phyloP scores from a whole-genome alignment of 176 grass and related monocot species.

The Bothriochloa decipiens region DNA sequence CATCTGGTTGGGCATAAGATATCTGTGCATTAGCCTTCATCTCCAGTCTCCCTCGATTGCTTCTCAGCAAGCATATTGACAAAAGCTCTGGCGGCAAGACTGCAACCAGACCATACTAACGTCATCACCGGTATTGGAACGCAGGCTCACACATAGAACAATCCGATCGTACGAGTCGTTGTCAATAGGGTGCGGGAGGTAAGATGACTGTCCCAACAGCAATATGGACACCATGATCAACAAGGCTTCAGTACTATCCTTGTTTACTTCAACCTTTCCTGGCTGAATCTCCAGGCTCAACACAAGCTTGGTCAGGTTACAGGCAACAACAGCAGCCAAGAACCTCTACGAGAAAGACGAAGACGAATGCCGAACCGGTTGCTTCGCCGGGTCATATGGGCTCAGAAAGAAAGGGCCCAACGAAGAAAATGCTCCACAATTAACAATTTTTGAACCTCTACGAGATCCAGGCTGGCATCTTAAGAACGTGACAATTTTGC shows the following conservation, averaged over 20 bases:
- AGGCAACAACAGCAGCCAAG: conserved; percentile 47
- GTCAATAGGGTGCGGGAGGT: conserved; percentile 64
- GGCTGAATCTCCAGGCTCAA: conserved; percentile 70
- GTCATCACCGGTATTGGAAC: conserved; percentile 70
- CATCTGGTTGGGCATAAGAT: conserved; percentile 75
- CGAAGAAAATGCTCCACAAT: too few species aligned
- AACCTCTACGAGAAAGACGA: too few species aligned
- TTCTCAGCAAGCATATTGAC: conserved; percentile 78
- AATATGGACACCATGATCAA: conserved; percentile 66
- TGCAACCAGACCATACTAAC: conserved; percentile 68
- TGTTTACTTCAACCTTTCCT: conserved; percentile 62
- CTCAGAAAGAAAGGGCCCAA: too few species aligned
- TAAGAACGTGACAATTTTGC: too few species aligned
- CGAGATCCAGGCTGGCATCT: too few species aligned
- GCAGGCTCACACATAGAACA: conserved; percentile 64
- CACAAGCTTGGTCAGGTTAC: conserved; percentile 66
- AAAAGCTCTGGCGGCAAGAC: conserved; percentile 63
- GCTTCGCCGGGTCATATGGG: too few species aligned
- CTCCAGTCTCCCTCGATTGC: conserved; percentile 78
- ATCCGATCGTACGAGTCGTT: conserved; percentile 64
- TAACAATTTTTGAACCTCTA: too few species aligned
- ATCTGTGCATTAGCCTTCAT: conserved; percentile 68
- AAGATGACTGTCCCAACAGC: conserved; percentile 59
- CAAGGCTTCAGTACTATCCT: conserved; percentile 50
- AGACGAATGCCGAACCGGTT: too few species aligned